Base-by-base conservation (phyloP, 805 yeast species). In the Myxozyma mucilagina region DNA sequence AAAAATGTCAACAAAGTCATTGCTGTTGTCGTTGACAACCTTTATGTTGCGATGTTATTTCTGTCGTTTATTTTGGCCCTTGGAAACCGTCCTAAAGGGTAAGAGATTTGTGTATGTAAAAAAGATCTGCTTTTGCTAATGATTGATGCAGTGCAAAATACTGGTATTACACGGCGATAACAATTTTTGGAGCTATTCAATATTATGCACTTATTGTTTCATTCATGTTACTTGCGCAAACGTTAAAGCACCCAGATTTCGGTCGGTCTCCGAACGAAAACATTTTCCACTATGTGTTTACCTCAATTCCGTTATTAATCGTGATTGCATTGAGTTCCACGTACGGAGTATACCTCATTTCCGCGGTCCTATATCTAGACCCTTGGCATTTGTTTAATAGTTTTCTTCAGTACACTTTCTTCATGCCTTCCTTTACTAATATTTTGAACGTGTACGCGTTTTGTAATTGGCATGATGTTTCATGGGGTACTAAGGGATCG, bases 401-500 rank as follows among this genome's bases (percentile, higher is more conserved):
- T 16, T 67, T 67, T 24, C 60, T 73, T 11, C 84, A 82, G 69
- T 81, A 81, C 68, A 76, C 81, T 63, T 75, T 81, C 69, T 73
- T 81, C 53, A 79, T 82, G 34, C 84, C 85, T 4, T 75, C 82
- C n/a, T 81, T 80, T 69, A 76, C 80, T 63, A 81, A 81, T 64
- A 82, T 85, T 43, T 75, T 85, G 69, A 84, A 83, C 70, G 86
- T 85, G 52, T 85, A 84, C 72, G 87, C 89, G 0, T 85, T 85
- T 71, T 85, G 87, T 76, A 85, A 85, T 73, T 83, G 85, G 76
- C 88, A 85, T 70, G 89, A 85, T 73, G 82, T 85, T 51, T 85
- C 89, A 1, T 85, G 89, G 89, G 89, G 89, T 60, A 85, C 89
- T n/a, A 85, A 85, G 71, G 89, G 89, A 44, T 82, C 84, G 47